Base-by-base conservation (phyloP, 371 early-diverging fungal genomes). In the Blakeslea trispora region DNA sequence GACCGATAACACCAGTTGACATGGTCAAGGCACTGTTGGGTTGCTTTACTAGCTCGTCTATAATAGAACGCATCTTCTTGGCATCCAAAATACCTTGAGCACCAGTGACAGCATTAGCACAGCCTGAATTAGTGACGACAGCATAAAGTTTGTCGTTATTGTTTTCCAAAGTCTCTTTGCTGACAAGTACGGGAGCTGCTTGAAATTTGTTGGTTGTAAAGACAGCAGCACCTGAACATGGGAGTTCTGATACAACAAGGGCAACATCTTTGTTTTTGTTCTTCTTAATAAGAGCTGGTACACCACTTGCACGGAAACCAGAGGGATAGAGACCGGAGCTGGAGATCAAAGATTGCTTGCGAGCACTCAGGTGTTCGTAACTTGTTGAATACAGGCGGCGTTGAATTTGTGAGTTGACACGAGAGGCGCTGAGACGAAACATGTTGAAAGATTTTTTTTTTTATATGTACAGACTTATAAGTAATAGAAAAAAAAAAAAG, bases 1-100 rank as follows among this genome's bases (percentile, higher is more conserved):
- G 94, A 3, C 98, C 98, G 68, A 97, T 97, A 23, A 97, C 98
- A 40, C 98, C 98, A 0, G 98, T 97, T 1, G 95, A 95, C 95
- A 97, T 95, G 32, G 94, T 90, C 52, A 96, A 64, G 1, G 88
- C 77, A 22, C 72, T 70, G 15, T 55, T 43, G 18, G 68, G 55
- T 9, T 76, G 72, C n/a, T 74, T 70, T 13, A 62, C 68, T 23
- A 82, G 53, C 5, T 61, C 59, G 59, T 86, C 85, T 13, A 87
- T 75, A 0, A 84, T 72, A 6, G 70, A 58, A 11, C 78, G 71
- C 91, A 94, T 93, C 18, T 67, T 72, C 59, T 71, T 79, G 0
- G 96, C 95, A 64, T 97, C 89, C 15, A 74, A 71, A 5, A 92
- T 64, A 14, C 98, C 98, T 64, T 84, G 74, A 8, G 84, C 71